phyloP scores from a whole-genome alignment of 345 rosid species.

The Gynandropsis gynandra region DNA sequence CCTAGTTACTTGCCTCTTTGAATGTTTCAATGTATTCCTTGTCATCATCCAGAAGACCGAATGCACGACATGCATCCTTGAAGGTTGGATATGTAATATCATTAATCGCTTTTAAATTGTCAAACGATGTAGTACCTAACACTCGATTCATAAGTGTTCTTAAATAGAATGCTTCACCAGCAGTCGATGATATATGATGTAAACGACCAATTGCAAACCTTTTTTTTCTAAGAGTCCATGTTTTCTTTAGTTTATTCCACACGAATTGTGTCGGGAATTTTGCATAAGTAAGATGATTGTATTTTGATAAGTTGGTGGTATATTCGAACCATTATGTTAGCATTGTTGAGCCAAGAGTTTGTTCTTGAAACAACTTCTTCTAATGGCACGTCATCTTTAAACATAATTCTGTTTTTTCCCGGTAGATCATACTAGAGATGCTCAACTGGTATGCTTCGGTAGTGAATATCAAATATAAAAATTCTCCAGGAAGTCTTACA shows the following conservation, averaged over 20 bases:
- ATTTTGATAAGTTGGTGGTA: too few relatives aligned
- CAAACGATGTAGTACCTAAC: not conserved
- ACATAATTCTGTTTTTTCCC: not conserved
- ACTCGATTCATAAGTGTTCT: not conserved
- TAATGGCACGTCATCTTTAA: not conserved
- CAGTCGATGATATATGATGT: not conserved
- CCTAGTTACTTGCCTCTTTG: not conserved
- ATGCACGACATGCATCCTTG: conserved; percentile 5
- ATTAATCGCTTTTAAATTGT: not conserved
- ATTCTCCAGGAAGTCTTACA: not conserved
- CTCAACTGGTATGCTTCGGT: too few relatives aligned
- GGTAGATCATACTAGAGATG: not conserved
- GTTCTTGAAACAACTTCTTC: not conserved
- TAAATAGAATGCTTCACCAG: not conserved
- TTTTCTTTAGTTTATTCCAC: not conserved
- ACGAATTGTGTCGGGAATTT: not conserved
- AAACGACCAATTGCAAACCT: not conserved
- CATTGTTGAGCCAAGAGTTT: not conserved
- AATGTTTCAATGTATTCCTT: not conserved
- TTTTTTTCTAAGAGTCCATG: not conserved
- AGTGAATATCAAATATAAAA: not conserved
- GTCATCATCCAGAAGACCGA: not conserved
- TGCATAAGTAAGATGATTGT: not conserved
- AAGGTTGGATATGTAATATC: not conserved
- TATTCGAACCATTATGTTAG: not conserved